Conservation (phyloP, 345 rosid species). For the Brassica rapa region DNA sequence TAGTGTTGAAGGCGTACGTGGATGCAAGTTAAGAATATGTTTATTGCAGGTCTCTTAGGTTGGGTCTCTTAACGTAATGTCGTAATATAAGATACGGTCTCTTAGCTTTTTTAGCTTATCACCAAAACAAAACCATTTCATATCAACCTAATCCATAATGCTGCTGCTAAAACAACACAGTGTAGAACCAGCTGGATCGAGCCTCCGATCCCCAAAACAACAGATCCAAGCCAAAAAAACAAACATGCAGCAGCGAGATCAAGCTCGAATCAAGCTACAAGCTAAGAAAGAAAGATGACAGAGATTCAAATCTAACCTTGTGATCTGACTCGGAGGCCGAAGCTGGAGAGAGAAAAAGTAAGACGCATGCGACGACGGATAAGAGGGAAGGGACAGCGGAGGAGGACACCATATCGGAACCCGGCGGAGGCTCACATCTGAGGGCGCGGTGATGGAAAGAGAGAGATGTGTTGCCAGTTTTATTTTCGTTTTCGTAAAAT, state of each 20-base stretch:
- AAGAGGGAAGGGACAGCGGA: slow-evolving; percentile 45
- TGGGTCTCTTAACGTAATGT: no score
- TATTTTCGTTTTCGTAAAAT: not conserved
- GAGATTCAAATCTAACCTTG: slow-evolving; percentile 55
- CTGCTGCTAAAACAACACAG: not conserved
- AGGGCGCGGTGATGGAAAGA: slow-evolving; percentile 22
- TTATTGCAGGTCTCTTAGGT: no score
- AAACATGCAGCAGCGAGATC: slow-evolving; percentile 41
- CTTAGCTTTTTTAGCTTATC: no score
- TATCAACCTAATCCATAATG: slow-evolving; percentile 17
- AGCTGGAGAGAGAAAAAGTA: slow-evolving; percentile 46
- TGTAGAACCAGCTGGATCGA: slow-evolving; percentile 21
- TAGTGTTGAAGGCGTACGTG: no score
- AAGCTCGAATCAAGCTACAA: slow-evolving; percentile 20
- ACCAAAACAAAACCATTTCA: not conserved
- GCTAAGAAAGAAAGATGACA: not conserved
- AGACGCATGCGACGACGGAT: slow-evolving; percentile 28
- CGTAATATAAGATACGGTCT: no score
- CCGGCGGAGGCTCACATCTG: slow-evolving; percentile 47
- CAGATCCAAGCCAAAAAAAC: slow-evolving; percentile 24
- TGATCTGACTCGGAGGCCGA: slow-evolving; percentile 86
- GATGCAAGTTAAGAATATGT: no score
- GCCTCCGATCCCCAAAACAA: not conserved
- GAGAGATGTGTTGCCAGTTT: not conserved
- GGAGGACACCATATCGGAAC: slow-evolving; percentile 57